Evolutionary conservation across 2,329 filamentous ascomycete species (phyloP).

Genomic region (Phaeosphaeria sp.): DNA sequence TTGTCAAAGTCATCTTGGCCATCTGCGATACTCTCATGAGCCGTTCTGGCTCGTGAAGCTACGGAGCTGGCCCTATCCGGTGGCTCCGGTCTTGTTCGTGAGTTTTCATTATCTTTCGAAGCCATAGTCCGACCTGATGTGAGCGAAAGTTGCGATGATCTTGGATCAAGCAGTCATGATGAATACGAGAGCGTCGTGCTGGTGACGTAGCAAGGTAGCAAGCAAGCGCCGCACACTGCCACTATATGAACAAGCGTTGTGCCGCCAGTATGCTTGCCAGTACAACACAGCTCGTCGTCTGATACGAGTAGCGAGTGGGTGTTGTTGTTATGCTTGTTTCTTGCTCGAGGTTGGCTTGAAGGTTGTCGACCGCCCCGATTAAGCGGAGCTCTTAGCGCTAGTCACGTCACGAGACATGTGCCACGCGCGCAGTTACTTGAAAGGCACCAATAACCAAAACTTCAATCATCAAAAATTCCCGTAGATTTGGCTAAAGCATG

Average conservation of each 20-base stretch:
- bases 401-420: constrained; percentile 1
- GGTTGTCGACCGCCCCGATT: background rate
- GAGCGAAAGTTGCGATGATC: background rate
- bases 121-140: background rate
- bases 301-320: background rate
- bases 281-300: background rate
- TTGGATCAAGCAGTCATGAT: background rate
- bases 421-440: constrained; percentile 1
- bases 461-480: background rate
- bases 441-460: background rate
- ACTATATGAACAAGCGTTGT: background rate
- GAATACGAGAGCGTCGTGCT: background rate
- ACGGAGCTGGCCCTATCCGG: constrained; percentile 34
- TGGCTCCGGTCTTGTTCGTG: constrained; percentile 25
- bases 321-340: background rate
- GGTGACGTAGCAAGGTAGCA: background rate
- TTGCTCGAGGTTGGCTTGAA: background rate
- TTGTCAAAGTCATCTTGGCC: constrained; percentile 34
- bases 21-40: constrained; percentile 35
- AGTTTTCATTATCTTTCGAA: constrained; percentile 25
- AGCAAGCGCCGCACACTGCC: background rate
- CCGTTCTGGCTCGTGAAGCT: constrained; percentile 27
- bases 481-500: constrained; percentile 29
- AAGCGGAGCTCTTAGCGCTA: background rate
- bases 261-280: background rate